These are phyloP conservation scores for Claviceps fusiformis DNA, from an alignment of 2,329 filamentous ascomycete species.

Conservation along the genomic window DNA sequence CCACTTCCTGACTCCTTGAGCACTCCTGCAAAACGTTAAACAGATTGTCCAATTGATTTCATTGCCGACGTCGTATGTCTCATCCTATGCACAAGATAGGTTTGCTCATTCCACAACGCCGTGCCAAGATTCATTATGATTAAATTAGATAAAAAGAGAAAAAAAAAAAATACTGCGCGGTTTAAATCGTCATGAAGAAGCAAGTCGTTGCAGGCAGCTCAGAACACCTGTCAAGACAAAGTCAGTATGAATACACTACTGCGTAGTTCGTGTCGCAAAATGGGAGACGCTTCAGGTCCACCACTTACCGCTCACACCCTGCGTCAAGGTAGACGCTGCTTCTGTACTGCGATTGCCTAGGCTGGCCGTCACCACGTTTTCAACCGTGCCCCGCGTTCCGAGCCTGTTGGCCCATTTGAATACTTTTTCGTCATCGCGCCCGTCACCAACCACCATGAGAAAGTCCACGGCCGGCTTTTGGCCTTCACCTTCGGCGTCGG, in stretches of 20 bases:
- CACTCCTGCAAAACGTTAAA: background rate
- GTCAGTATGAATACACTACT: background rate
- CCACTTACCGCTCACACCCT: constrained; percentile 72
- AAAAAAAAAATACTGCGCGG: too few relatives aligned
- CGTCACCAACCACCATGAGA: constrained; percentile 78
- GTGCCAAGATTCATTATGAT: background rate
- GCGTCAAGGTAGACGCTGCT: constrained; percentile 71
- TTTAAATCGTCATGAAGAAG: constrained; percentile 13
- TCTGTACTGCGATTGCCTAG: constrained; percentile 80
- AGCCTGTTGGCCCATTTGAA: constrained; percentile 89
- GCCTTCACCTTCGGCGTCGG: constrained; percentile 11
- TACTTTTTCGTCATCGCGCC: constrained; percentile 83
- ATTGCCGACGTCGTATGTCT: background rate
- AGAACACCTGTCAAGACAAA: constrained; percentile 22
- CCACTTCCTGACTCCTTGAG: background rate
- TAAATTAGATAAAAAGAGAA: background rate
- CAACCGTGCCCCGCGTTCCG: constrained; percentile 40
- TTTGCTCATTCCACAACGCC: constrained; percentile 3
- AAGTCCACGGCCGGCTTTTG: constrained; percentile 55
- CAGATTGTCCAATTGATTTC: background rate
- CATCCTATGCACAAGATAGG: background rate
- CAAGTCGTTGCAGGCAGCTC: constrained; percentile 28
- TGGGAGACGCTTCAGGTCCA: too few relatives aligned
- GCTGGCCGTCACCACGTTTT: constrained; percentile 71
- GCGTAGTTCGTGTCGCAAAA: background rate